Evolutionary conservation across 2,329 filamentous ascomycete genomes (phyloP), one percentile per base, ranked within the genome.

Genomic region (Verticillium tricorpus): DNA sequence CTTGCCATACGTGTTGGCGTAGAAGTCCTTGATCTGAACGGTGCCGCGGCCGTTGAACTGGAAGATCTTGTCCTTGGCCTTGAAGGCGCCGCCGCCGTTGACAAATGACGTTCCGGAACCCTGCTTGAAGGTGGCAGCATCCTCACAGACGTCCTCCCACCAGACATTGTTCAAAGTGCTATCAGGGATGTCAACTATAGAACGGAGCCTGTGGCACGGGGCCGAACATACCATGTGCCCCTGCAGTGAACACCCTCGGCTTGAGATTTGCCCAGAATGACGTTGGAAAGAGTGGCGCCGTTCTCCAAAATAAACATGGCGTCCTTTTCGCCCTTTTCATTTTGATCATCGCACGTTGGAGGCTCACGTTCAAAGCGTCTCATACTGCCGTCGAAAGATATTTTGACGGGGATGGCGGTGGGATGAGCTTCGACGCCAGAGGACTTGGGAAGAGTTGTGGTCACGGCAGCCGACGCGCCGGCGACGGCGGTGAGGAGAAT

Each of bases 301-400:
- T 74, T 67, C 39, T 73, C 69, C 17, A 79, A 72, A 50, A 77
- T 69, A 63, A 79, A 79, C 35, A 78, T 75, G 3, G 77, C 76
- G 25, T 81, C 78, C 52, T 59, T 56, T 11, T 19, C 69, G 67
- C 71, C 71, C 58, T 79, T 79, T 67, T 82, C 80, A 9, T 64
- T 62, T 66, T 81, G 68, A 2, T 66, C 76, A 28, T 65, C 72
- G 69, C 80, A 82, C 31, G 69, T 70, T 17, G 39, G 31, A 5
- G 57, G 70, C 61, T 73, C 76, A 63, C 81, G 78, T 61, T 80
- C 81, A 69, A 73, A 82, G 57, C 74, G 73, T 67, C 77, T 74
- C 78, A 82, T 80, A 22, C 73, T 77, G 59, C 81, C 80, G 65
- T 83, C 81, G 63, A 78, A 80, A 28, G 66, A 69, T 19, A 71